Percentiles rank a stretch among this genome's conserved stretches.
These are phyloP conservation scores for Aspergillus sojae DNA, from an alignment of 2,329 filamentous ascomycete genomes.

Conservation along the genomic window DNA sequence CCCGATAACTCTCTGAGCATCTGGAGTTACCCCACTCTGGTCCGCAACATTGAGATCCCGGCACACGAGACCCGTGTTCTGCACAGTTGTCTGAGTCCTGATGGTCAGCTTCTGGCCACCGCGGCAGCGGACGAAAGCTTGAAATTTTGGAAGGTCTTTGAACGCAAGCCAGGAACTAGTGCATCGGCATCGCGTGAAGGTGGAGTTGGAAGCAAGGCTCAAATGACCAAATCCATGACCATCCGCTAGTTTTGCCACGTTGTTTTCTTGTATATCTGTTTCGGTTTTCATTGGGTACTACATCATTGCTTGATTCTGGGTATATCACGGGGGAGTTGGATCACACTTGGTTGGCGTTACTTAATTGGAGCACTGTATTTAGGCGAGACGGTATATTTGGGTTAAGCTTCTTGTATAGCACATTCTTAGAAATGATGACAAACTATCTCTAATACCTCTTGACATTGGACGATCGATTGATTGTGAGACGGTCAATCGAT, in stretches of 20 bases:
- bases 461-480: too few species aligned
- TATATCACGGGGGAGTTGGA: slow-evolving; percentile 2
- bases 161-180: slow-evolving; percentile 86
- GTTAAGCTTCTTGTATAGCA: slow-evolving; percentile 6
- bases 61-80: slow-evolving; percentile 96
- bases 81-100: slow-evolving; percentile 94
- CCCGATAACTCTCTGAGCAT: slow-evolving; percentile 99
- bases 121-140: slow-evolving; percentile 94
- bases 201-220: slow-evolving; percentile 74
- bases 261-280: slow-evolving; percentile 9
- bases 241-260: slow-evolving; percentile 62
- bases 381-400: slow-evolving; percentile 1
- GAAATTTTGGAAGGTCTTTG: slow-evolving; percentile 99
- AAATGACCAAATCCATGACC: slow-evolving; percentile 93
- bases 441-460: slow-evolving; percentile 2
- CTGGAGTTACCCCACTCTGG: slow-evolving; percentile 97
- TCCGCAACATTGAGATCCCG: slow-evolving; percentile 96
- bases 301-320: not conserved
- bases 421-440: not conserved
- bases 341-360: not conserved
- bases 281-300: slow-evolving; percentile 11
- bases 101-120: slow-evolving; percentile 96
- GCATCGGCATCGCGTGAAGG: slow-evolving; percentile 65
- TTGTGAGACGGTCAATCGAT: too few species aligned
- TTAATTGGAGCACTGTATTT: not conserved